Evolutionary conservation across 225 moss, liverwort and hornwort species (phyloP).

Genomic region (Marchantia polymorpha): DNA sequence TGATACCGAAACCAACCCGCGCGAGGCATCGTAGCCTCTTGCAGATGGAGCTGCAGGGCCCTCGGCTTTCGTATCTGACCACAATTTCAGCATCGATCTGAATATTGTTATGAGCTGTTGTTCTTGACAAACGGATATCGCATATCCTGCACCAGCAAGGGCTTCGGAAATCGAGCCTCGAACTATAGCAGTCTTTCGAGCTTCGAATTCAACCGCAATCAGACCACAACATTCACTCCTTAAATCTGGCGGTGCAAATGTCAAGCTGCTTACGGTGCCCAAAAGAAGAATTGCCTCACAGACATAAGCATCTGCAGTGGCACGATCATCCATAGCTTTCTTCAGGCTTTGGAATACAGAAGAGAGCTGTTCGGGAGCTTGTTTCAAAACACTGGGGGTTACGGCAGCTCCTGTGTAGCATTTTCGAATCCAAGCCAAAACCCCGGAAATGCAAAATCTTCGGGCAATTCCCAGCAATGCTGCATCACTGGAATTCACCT

Average conservation of each 20-base stretch:
- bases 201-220: constrained; percentile 49
- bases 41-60: neutral
- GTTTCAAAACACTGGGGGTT: constrained; percentile 34
- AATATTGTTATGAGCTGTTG: constrained; percentile 40
- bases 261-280: constrained; percentile 52
- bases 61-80: constrained; percentile 26
- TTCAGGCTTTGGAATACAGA: constrained; percentile 44
- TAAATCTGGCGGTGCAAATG: constrained; percentile 37
- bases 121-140: constrained; percentile 44
- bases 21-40: too few species aligned
- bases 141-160: constrained; percentile 79
- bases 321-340: constrained; percentile 51
- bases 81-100: constrained; percentile 54
- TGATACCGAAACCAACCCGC: neutral
- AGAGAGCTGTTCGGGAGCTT: constrained; percentile 47
- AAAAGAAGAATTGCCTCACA: constrained; percentile 66
- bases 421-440: constrained; percentile 73
- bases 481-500: constrained; percentile 47
- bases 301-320: constrained; percentile 59
- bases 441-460: constrained; percentile 46
- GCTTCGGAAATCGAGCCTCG: constrained; percentile 50
- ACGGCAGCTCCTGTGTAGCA: constrained; percentile 42
- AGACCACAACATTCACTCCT: constrained; percentile 50
- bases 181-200: constrained; percentile 53
- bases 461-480: constrained; percentile 61